These are phyloP conservation scores for Bryum argenteum DNA, from an alignment of 225 moss, liverwort and hornwort genomes.

Conservation along the genomic window DNA sequence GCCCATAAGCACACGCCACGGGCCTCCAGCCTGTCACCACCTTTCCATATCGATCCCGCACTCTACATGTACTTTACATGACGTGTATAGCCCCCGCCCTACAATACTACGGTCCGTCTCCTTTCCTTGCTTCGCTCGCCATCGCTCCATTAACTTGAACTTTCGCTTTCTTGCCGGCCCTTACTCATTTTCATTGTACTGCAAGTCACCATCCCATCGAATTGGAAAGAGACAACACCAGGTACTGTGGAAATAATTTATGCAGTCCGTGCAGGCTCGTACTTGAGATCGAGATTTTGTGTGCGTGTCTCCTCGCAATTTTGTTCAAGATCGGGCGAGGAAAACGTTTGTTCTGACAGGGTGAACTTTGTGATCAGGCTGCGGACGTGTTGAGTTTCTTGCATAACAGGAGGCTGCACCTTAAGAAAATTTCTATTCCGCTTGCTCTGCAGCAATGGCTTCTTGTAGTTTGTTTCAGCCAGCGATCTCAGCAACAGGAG, in stretches of 20 bases:
- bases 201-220: background rate
- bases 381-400: background rate
- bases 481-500: slow-evolving; percentile 30
- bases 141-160: slow-evolving; percentile 22
- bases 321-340: no score
- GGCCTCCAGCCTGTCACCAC: slow-evolving; percentile 26
- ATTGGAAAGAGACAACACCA: background rate
- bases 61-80: slow-evolving; percentile 1
- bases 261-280: no score
- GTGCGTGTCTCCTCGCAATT: no score
- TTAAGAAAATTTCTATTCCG: background rate
- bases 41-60: slow-evolving; percentile 16
- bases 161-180: slow-evolving; percentile 18
- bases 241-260: no score
- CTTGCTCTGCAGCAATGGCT: slow-evolving; percentile 35
- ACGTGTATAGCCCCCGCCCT: slow-evolving; percentile 32
- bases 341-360: no score
- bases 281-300: no score
- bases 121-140: slow-evolving; percentile 23
- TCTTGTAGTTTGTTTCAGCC: slow-evolving; percentile 48
- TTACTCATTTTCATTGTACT: slow-evolving; percentile 4
- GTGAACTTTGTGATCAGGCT: no score
- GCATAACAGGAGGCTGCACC: slow-evolving; percentile 22
- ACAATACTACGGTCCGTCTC: slow-evolving; percentile 11
- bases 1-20: background rate